These are phyloP conservation scores for Wickerhamiella australiensis DNA, from an alignment of 805 yeast species.

Conservation along the genomic window DNA sequence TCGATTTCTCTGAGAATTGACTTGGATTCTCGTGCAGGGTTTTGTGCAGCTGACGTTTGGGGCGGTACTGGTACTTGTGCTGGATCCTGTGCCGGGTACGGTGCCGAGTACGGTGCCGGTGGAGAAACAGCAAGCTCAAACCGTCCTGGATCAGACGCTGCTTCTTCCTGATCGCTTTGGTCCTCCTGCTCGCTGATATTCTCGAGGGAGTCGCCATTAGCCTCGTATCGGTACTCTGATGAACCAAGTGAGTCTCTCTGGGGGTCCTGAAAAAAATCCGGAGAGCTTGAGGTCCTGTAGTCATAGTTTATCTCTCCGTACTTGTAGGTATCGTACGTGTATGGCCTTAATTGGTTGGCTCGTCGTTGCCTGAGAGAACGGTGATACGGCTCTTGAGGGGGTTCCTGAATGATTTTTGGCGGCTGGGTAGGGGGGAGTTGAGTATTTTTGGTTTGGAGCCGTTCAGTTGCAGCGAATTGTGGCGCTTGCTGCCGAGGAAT, in stretches of 20 bases:
- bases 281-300: neutral
- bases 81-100: no score
- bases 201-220: neutral
- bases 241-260: neutral
- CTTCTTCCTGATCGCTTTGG: no score
- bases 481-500: no score
- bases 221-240: neutral
- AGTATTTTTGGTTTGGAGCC: no score
- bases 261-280: neutral
- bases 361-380: neutral
- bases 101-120: neutral
- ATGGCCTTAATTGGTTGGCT: conserved; percentile 2
- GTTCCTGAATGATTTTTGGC: no score
- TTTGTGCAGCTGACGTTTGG: no score
- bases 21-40: neutral
- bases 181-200: neutral
- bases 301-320: neutral
- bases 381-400: no score
- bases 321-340: neutral
- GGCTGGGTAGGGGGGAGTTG: no score
- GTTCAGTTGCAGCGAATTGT: no score
- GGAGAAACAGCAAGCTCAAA: neutral
- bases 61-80: no score
- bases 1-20: neutral
- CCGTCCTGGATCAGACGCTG: neutral